Conservation (phyloP, 2,329 filamentous ascomycete genomes). For the Colletotrichum lini region DNA sequence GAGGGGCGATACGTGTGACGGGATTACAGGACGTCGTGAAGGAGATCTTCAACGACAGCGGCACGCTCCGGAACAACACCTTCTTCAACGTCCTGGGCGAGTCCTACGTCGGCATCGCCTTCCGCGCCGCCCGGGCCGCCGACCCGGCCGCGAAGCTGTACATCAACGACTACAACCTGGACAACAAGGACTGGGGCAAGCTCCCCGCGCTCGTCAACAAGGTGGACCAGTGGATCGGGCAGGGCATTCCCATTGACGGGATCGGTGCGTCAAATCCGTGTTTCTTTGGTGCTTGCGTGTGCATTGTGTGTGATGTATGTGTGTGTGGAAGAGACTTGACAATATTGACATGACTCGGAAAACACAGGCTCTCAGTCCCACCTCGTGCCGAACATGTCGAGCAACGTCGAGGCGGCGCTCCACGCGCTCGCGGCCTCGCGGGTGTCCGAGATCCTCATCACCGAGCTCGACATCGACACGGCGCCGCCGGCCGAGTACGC, state of each 20-base stretch:
- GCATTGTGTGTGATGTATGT: too few relatives aligned
- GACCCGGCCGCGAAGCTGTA: conserved; percentile 79
- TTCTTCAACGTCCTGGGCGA: conserved; percentile 79
- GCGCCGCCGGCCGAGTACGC: conserved; percentile 71
- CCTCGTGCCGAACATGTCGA: conserved; percentile 60
- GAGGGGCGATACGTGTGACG: too few relatives aligned
- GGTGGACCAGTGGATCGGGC: conserved; percentile 74
- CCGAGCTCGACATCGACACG: conserved; percentile 76
- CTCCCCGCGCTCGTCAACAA: conserved; percentile 66
- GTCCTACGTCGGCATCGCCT: conserved; percentile 78
- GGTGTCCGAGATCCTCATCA: conserved; percentile 72
- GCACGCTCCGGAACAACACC: conserved; percentile 70
- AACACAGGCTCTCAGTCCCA: conserved; percentile 66
- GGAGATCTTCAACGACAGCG: conserved; percentile 75
- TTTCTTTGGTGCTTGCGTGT: too few relatives aligned
- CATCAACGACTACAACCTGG: conserved; percentile 82
- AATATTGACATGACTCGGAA: not conserved
- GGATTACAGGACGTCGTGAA: conserved; percentile 70
- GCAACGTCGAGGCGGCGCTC: conserved; percentile 63
- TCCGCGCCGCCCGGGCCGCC: conserved; percentile 75
- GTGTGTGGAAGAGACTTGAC: not conserved
- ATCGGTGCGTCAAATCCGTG: conserved; percentile 56
- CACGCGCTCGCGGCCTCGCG: conserved; percentile 65
- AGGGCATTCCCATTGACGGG: conserved; percentile 76
- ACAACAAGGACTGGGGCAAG: conserved; percentile 72